Evolutionary conservation across 306 rosid genomes (phyloP).

Genomic region (Cicer yamashitae): DNA sequence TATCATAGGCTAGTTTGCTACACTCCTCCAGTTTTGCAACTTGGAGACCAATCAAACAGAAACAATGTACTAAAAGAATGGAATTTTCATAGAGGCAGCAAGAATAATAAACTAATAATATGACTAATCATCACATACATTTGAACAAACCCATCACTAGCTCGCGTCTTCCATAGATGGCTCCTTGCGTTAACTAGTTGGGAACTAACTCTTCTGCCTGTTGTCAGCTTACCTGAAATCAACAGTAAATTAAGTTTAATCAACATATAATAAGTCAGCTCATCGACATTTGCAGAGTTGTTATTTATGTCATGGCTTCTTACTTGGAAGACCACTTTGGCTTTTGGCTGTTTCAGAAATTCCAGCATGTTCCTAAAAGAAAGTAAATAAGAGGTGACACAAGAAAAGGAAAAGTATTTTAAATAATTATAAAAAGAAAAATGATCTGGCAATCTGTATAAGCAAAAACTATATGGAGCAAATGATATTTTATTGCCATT

Average conservation of each 20-base stretch:
- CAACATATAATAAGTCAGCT: constrained; percentile 1
- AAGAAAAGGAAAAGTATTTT: constrained; percentile 33
- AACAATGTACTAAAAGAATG: constrained; percentile 15
- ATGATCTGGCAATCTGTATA: constrained; percentile 7
- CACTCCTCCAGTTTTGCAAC: constrained; percentile 17
- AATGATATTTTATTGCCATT: constrained; percentile 10
- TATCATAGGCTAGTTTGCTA: constrained; percentile 11
- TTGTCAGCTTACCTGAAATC: constrained; percentile 59
- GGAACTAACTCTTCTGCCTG: constrained; percentile 53
- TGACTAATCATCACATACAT: constrained; percentile 63
- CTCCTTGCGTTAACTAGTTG: constrained; percentile 55
- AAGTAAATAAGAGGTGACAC: constrained; percentile 29
- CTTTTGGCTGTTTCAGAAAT: constrained; percentile 51
- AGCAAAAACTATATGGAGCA: neutral
- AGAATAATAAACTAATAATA: constrained; percentile 33
- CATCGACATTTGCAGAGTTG: constrained; percentile 33
- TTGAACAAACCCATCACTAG: constrained; percentile 70
- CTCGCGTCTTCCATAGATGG: constrained; percentile 59
- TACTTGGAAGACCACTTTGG: constrained; percentile 56
- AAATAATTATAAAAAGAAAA: neutral
- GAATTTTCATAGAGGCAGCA: constrained; percentile 15
- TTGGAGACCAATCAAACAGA: constrained; percentile 31
- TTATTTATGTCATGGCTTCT: constrained; percentile 38
- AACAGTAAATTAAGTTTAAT: constrained; percentile 36
- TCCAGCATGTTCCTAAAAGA: constrained; percentile 63